phyloP scores from a whole-genome alignment of 2,329 filamentous ascomycete species.

The Onygenales sp. region DNA sequence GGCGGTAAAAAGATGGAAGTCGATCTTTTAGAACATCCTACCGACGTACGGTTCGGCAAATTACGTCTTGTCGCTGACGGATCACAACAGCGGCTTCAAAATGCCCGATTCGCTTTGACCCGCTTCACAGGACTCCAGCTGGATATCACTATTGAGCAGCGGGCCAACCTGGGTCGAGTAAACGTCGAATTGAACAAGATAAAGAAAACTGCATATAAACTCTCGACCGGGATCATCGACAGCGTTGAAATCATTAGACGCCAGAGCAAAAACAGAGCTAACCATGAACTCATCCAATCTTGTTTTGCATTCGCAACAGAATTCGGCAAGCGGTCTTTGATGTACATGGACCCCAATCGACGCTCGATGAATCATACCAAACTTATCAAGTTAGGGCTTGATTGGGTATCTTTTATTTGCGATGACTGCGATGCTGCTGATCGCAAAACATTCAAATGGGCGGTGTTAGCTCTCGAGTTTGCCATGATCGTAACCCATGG shows the following conservation, averaged over 20 bases:
- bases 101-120: constrained; percentile 68
- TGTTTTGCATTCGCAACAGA: constrained; percentile 99
- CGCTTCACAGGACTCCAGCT: constrained; percentile 75
- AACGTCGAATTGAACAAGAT: constrained; percentile 87
- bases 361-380: constrained; percentile 97
- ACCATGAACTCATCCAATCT: constrained; percentile 92
- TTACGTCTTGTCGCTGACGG: constrained; percentile 82
- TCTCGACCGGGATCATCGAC: constrained; percentile 98
- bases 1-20: constrained; percentile 65
- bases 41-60: constrained; percentile 79
- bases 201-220: constrained; percentile 87
- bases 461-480: constrained; percentile 88
- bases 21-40: constrained; percentile 63
- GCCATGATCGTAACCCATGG: constrained; percentile 96
- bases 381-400: constrained; percentile 80
- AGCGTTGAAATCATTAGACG: constrained; percentile 87
- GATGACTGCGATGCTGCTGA: constrained; percentile 93
- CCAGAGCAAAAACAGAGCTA: constrained; percentile 66
- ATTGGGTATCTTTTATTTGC: constrained; percentile 97
- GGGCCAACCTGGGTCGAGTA: constrained; percentile 87
- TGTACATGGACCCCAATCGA: constrained; percentile 92
- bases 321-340: constrained; percentile 86
- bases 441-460: constrained; percentile 94
- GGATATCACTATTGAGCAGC: constrained; percentile 80
- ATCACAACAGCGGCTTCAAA: constrained; percentile 65